A percentile compares a stretch with the other conserved stretches of the same genome.
These are phyloP conservation scores for Mycena albidolilacea DNA, from an alignment of 768 basidiomycete genomes.

Conservation along the genomic window DNA sequence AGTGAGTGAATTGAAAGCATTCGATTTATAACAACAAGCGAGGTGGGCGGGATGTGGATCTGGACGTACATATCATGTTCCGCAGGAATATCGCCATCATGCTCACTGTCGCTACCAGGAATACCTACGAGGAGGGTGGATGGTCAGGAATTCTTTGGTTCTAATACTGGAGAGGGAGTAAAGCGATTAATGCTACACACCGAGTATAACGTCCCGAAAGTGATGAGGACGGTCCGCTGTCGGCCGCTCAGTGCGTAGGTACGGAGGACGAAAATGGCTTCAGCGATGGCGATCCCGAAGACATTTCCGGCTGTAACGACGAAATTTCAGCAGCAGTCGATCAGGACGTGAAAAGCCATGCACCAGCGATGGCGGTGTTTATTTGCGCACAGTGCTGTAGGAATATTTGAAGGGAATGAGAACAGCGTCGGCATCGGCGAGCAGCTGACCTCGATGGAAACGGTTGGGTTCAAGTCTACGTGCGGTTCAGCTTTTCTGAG, in stretches of 20 bases:
- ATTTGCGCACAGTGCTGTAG: constrained; percentile 14
- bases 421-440: neutral
- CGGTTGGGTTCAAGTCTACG: neutral
- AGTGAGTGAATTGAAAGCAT: no score
- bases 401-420: neutral
- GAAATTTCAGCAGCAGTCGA: neutral
- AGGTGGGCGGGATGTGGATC: neutral
- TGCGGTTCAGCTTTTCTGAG: neutral
- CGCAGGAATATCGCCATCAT: constrained; percentile 4
- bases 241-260: constrained; percentile 32
- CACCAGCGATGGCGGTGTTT: constrained; percentile 4
- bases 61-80: neutral
- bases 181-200: neutral
- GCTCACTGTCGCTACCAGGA: neutral
- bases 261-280: constrained; percentile 32
- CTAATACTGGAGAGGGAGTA: neutral
- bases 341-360: neutral
- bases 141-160: neutral
- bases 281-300: constrained; percentile 25
- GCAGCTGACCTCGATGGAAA: neutral
- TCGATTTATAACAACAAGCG: no score
- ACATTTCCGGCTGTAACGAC: constrained; percentile 1
- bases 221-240: neutral
- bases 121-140: neutral
- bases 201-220: constrained; percentile 12